phyloP scores from a whole-genome alignment of 169 alveolate genomes.

The Babesia ovis region DNA sequence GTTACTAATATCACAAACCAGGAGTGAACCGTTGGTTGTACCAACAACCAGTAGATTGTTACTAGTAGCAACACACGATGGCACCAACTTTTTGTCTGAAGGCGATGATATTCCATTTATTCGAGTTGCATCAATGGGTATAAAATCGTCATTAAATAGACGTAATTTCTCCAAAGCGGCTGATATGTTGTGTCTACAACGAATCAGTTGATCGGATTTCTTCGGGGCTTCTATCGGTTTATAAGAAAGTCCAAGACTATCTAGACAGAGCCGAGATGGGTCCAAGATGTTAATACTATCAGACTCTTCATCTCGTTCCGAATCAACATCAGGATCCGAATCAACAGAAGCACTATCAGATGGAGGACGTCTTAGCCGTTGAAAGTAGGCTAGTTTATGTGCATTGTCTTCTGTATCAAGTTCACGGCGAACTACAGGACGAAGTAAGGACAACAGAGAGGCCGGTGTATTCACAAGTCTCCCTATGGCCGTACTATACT shows the following conservation, averaged over 20 bases:
- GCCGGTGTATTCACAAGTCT: background rate
- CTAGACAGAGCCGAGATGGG: conserved; percentile 3
- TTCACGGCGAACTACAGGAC: conserved; percentile 8
- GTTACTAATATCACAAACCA: conserved; percentile 37
- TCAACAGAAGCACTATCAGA: background rate
- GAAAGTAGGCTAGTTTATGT: conserved; percentile 8
- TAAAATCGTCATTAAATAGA: conserved; percentile 39
- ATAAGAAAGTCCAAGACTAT: conserved; percentile 36
- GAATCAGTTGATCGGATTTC: conserved; percentile 1
- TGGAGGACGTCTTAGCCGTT: background rate
- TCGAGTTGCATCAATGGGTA: background rate
- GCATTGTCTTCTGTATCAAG: background rate
- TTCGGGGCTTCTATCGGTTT: background rate
- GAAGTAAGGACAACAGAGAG: background rate
- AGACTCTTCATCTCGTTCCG: background rate
- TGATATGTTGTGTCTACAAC: conserved; percentile 38
- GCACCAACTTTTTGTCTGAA: background rate
- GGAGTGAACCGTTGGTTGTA: conserved; percentile 50
- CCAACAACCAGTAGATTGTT: conserved; percentile 38
- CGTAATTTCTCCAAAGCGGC: conserved; percentile 32
- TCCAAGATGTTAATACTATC: background rate
- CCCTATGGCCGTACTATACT: background rate
- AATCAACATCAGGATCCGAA: background rate
- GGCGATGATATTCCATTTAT: background rate
- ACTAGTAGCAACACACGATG: conserved; percentile 41